Evolutionary conservation across 257 asterid species (phyloP).

Genomic region (Solanum acaule): DNA sequence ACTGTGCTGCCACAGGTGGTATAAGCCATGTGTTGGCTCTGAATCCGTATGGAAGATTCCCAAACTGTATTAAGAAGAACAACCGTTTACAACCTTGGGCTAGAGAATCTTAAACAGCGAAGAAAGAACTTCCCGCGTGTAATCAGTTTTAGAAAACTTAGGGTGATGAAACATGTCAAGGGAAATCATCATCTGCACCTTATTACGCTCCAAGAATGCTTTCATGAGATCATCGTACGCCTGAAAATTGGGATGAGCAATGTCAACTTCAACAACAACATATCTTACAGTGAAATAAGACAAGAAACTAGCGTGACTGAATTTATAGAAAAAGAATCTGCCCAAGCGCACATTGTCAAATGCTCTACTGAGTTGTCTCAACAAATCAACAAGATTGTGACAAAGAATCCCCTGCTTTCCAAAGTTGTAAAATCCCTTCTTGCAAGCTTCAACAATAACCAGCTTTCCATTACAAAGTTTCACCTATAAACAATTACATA

Average conservation of each 20-base stretch:
- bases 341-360: slow-evolving; percentile 58
- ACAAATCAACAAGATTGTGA: slow-evolving; percentile 86
- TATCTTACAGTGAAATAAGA: background rate
- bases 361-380: slow-evolving; percentile 89
- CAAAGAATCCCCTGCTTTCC: slow-evolving; percentile 81
- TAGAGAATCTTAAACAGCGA: background rate
- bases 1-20: slow-evolving; percentile 74
- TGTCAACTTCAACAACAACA: background rate
- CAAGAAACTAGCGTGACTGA: background rate
- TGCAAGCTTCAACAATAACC: slow-evolving; percentile 57
- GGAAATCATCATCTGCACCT: slow-evolving; percentile 33
- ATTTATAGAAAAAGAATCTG: background rate
- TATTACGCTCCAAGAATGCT: slow-evolving; percentile 91
- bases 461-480: slow-evolving; percentile 86
- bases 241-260: slow-evolving; percentile 30
- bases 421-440: slow-evolving; percentile 63
- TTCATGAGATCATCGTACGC: slow-evolving; percentile 88
- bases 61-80: slow-evolving; percentile 48
- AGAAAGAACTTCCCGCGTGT: background rate
- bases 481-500: slow-evolving; percentile 39
- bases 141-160: background rate
- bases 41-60: slow-evolving; percentile 91
- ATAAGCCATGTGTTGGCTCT: slow-evolving; percentile 98
- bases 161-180: background rate
- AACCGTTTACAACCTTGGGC: background rate